Base-by-base conservation (phyloP, 805 yeast species). In the Wickerhamiella azymoides region DNA sequence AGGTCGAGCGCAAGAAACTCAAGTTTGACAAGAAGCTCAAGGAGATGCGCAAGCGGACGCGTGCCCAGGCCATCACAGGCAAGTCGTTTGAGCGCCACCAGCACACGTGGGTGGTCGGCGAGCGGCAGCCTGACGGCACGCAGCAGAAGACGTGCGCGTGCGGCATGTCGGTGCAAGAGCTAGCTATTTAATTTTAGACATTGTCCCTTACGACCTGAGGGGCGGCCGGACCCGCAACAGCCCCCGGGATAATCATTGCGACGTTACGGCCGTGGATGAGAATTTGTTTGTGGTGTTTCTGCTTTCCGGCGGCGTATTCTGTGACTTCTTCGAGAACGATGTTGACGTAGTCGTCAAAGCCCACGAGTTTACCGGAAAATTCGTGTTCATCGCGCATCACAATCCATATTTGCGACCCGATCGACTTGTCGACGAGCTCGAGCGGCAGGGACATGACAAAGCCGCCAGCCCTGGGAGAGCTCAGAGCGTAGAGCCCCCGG, bases 311-410 rank as follows among this genome's bases (percentile, higher is more conserved):
- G 14, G 56, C 58, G 56, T 62, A 67, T 55, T 84, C 94, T 8
- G 72, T 71, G 32, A 81, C 96, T 55, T 88, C 79, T 54, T 82
- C 83, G 44, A 92, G 70, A 10, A 92, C 94, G 63, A 88, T 59
- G 54, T 67, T 92, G 49, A 92, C 96, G 56, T 80, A 89, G 63
- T 92, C 97, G 61, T 92, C 98, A 62, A 89, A 89, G 1, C 97
- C 97, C 25, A 81, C 74, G 43, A 92, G 68, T 3, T 78, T 84
- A 1, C 98, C 98, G n/a, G 74, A 72, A 60, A 85, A 92, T 60
- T 88, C 96, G 60, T 76, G 76, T 48, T 73, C 70, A 44, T 67
- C 63, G 60, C 71, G 70, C 65, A 84, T 68, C 44, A 84, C 70
- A 21, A 86, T 83, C 73, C 82, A 76, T 36, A 89, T 77, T 46